Percentiles rank a stretch among this genome's conserved stretches.
phyloP scores from a whole-genome alignment of 768 basidiomycete genomes.

The Boletus barrowsii region DNA sequence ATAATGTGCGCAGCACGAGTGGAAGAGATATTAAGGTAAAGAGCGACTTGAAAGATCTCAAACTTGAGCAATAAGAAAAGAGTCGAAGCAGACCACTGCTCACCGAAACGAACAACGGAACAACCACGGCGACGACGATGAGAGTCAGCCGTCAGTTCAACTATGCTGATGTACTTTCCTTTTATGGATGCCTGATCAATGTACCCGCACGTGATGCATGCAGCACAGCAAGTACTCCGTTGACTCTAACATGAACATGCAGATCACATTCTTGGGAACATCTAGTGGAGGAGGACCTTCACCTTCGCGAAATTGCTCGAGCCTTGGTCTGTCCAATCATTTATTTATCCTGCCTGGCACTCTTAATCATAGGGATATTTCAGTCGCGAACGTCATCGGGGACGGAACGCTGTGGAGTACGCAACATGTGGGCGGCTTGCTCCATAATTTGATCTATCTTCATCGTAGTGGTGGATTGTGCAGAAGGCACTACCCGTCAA shows the following conservation, averaged over 20 bases:
- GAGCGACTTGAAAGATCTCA: conserved; percentile 13
- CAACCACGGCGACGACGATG: not conserved
- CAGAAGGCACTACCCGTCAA: conserved; percentile 75
- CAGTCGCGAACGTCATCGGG: conserved; percentile 52
- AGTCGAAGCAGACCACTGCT: not conserved
- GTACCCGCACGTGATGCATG: conserved; percentile 17
- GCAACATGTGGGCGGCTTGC: conserved; percentile 14
- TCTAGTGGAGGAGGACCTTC: conserved; percentile 76
- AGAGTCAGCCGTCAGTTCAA: conserved; percentile 22
- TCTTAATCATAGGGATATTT: conserved; percentile 3
- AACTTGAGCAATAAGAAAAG: not conserved
- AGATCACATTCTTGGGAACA: conserved; percentile 72
- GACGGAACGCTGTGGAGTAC: conserved; percentile 68
- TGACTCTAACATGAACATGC: conserved; percentile 41
- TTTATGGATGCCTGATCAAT: conserved; percentile 15
- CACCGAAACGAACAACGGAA: conserved; percentile 11
- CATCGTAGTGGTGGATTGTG: conserved; percentile 73
- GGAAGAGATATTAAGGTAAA: not conserved
- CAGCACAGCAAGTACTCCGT: not conserved
- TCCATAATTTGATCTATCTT: not conserved
- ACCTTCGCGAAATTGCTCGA: conserved; percentile 71
- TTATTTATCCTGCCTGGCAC: not conserved
- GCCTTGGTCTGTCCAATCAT: conserved; percentile 37
- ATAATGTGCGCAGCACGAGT: conserved; percentile 3
- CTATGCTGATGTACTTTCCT: conserved; percentile 15